Percentiles rank a stretch among this genome's conserved stretches.
phyloP scores from a whole-genome alignment of 345 rosid species.

The Orychophragmus violaceus region DNA sequence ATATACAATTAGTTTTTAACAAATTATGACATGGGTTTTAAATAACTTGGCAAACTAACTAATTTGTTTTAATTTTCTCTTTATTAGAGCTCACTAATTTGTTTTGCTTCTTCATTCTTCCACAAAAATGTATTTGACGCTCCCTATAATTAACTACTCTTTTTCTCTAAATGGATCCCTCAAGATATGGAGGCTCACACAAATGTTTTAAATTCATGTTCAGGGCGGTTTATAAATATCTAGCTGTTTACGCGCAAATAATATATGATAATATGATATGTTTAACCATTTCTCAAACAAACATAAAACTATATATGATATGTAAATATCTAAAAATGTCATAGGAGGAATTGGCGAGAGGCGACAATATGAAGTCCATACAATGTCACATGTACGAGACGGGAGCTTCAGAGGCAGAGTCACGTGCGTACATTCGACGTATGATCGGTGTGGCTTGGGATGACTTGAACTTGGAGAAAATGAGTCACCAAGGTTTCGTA shows the following conservation, averaged over 20 bases:
- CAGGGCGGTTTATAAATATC: not conserved
- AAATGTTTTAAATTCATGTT: not conserved
- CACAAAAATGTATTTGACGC: not conserved
- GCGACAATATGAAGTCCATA: conserved; percentile 30
- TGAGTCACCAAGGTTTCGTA: conserved; percentile 11
- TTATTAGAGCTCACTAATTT: no score
- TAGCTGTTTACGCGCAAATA: not conserved
- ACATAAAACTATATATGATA: not conserved
- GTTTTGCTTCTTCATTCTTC: not conserved
- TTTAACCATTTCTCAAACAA: no score
- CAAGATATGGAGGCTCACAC: not conserved
- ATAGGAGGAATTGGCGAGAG: conserved; percentile 33
- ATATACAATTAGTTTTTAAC: not conserved
- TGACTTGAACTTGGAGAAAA: conserved; percentile 20
- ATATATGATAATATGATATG: not conserved
- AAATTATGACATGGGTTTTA: not conserved
- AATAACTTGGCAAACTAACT: not conserved
- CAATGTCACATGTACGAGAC: conserved; percentile 41
- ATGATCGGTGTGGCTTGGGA: conserved; percentile 19
- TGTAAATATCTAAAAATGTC: not conserved
- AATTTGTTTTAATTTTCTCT: no score
- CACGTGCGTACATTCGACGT: conserved; percentile 17
- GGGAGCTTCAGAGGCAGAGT: conserved; percentile 21
- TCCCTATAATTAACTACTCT: not conserved
- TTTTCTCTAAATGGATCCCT: not conserved